Evolutionary conservation across 208 protist genomes (phyloP).

Genomic region (Trypanosoma vivax): DNA sequence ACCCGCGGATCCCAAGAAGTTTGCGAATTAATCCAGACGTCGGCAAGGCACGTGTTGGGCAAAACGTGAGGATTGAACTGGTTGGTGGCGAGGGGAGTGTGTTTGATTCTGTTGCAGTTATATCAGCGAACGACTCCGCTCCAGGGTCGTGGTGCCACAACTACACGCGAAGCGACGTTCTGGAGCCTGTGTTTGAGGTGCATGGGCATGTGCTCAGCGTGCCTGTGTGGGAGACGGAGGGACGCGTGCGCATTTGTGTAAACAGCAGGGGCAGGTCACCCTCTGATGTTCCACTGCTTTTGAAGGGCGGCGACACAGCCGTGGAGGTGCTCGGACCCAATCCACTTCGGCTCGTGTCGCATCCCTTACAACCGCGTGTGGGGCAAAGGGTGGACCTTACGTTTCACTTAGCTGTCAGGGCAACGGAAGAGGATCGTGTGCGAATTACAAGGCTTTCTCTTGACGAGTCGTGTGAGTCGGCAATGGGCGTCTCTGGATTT

Average conservation of each 20-base stretch:
- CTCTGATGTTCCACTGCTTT: conserved; percentile 47
- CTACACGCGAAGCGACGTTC: conserved; percentile 51
- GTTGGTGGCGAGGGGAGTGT: conserved; percentile 7
- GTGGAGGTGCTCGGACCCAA: conserved; percentile 42
- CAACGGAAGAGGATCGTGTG: conserved; percentile 45
- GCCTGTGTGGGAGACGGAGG: conserved; percentile 59
- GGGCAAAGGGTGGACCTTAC: conserved; percentile 82
- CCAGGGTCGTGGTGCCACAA: conserved; percentile 86
- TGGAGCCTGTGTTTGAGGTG: conserved; percentile 47
- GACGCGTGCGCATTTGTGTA: conserved; percentile 57
- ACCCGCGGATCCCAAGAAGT: conserved; percentile 26
- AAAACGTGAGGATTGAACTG: conserved; percentile 60
- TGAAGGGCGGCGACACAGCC: conserved; percentile 24
- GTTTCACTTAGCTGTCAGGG: conserved; percentile 45
- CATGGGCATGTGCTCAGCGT: conserved; percentile 41
- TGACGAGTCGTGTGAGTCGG: conserved; percentile 38
- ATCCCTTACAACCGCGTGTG: conserved; percentile 66
- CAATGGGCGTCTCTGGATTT: conserved; percentile 33
- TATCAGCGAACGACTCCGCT: conserved; percentile 21
- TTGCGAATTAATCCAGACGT: conserved; percentile 24
- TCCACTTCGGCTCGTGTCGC: conserved; percentile 51
- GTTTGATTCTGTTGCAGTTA: conserved; percentile 29
- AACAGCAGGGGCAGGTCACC: conserved; percentile 27
- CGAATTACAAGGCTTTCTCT: conserved; percentile 32
- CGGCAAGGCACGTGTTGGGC: conserved; percentile 52